Conservation (phyloP, 2,329 filamentous ascomycete genomes). For the Aureobasidium sp. region DNA sequence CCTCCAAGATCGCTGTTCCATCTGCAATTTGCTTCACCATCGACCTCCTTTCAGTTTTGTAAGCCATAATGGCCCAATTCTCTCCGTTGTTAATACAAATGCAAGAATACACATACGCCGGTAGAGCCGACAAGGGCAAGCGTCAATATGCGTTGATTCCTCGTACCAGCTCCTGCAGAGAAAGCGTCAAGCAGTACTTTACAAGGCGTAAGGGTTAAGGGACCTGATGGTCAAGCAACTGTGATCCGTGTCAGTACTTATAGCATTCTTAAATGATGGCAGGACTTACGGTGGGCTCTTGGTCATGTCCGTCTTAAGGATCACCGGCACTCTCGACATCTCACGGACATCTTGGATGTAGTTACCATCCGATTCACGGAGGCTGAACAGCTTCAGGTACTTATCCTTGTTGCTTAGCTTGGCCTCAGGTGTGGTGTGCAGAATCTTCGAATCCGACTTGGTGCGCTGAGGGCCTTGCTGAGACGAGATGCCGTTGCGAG, state of each 20-base stretch:
- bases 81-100: neutral
- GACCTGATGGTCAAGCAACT: constrained; percentile 81
- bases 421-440: constrained; percentile 65
- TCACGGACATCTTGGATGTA: constrained; percentile 98
- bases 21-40: neutral
- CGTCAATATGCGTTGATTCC: neutral
- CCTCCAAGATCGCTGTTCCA: neutral
- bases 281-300: constrained; percentile 97
- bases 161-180: neutral
- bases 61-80: neutral
- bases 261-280: neutral
- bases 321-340: constrained; percentile 96
- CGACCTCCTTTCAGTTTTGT: neutral
- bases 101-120: neutral
- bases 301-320: constrained; percentile 93
- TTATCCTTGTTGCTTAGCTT: constrained; percentile 92
- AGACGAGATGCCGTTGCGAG: constrained; percentile 62
- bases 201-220: constrained; percentile 67
- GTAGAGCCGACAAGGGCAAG: neutral
- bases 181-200: constrained; percentile 18
- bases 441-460: constrained; percentile 88
- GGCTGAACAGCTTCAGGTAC: constrained; percentile 80
- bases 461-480: constrained; percentile 72
- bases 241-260: constrained; percentile 32
- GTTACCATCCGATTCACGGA: constrained; percentile 87